Base-by-base conservation (phyloP, 1,139 yeast genomes). In the Hansenula sp. region DNA sequence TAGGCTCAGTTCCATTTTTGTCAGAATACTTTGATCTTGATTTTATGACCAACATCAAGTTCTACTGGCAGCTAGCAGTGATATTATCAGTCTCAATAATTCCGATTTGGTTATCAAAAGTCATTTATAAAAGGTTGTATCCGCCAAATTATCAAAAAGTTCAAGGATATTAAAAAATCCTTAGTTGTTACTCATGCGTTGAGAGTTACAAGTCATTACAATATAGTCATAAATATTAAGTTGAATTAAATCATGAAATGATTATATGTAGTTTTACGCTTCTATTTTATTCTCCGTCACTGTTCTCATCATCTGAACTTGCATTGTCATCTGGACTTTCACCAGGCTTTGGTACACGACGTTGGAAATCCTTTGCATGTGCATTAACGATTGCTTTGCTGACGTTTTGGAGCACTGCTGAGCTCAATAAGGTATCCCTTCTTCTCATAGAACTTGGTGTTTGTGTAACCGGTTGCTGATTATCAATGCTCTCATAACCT, bases 101-200 rank as follows among this genome's bases (percentile, higher is more conserved):
- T 40, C 99, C 99, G 1, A 96, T 94, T 2, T 91, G 96, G 96
- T 68, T 85, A 3, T 81, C 82, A 4, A 87, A 87, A 62, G 74
- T 87, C 7, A 68, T 91, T 25, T 80, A 84, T 58, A 75, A 96
- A 50, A 79, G 73, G 52, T 65, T 94, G 46, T 79, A 90, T 52
- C 99, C 99, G 9, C 99, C 99, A 34, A 90, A 87, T 60, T 93
- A 94, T 64, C 98, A 98, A n/a, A 93, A 93, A 62, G 98, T 93
- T 41, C 97, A 88, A 63, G 94, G 84, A 50, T 81, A 67, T 33
- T 65, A 49, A 47, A 11, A 12, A n/a, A 11, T 21, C n/a, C n/a
- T n/a, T n/a, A n/a, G n/a, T n/a, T n/a, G n/a, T n/a, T n/a, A n/a
- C n/a, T n/a, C n/a, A n/a, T n/a, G n/a, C n/a, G n/a, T n/a, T n/a